Conservation (phyloP, 805 yeast species). For the Barnettozyma botsteinii region DNA sequence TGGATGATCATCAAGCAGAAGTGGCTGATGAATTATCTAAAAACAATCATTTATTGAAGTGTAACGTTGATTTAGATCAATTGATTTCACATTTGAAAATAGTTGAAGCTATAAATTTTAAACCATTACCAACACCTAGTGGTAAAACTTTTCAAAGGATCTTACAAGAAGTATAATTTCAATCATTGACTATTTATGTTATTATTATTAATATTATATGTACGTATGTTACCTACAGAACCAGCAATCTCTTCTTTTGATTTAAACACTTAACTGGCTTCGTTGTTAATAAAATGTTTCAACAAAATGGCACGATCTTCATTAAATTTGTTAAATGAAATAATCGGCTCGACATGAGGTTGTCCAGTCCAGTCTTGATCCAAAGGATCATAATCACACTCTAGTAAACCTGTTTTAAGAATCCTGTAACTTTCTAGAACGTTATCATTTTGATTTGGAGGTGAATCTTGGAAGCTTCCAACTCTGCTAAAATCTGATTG, state of each 20-base stretch:
- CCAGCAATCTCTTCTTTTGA: no score
- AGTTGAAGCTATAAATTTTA: constrained; percentile 11
- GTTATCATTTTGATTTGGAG: background rate
- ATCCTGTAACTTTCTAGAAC: constrained; percentile 2
- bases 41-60: constrained; percentile 27
- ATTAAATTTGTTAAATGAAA: constrained; percentile 8
- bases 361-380: constrained; percentile 11
- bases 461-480: background rate
- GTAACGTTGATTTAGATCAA: constrained; percentile 9
- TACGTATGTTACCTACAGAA: background rate
- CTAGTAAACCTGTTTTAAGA: constrained; percentile 11
- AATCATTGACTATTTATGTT: background rate
- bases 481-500: background rate
- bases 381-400: constrained; percentile 17
- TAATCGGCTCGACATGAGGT: background rate
- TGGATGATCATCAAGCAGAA: constrained; percentile 84
- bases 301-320: constrained; percentile 18
- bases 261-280: no score
- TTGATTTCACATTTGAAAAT: constrained; percentile 15
- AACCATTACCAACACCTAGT: constrained; percentile 22
- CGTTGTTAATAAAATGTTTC: constrained; percentile 9
- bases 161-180: constrained; percentile 8
- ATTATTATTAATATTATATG: background rate
- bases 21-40: constrained; percentile 54
- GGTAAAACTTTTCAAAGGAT: constrained; percentile 10